phyloP scores from a whole-genome alignment of 495 filamentous ascomycete species.

The Pseudevernia furfuracea region DNA sequence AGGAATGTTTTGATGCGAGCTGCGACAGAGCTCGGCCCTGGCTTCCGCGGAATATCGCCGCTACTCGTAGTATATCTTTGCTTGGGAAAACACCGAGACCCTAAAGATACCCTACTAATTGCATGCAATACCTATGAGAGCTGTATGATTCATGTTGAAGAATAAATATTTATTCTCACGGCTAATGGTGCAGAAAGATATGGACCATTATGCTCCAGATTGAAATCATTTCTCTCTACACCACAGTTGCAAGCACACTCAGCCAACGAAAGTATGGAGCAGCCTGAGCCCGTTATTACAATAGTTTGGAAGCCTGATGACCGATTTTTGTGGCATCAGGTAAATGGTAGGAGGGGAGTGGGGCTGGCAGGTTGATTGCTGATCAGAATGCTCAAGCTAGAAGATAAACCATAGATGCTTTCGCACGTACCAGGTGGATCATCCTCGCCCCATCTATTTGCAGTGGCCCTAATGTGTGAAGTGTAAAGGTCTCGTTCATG shows the following conservation, averaged over 20 bases:
- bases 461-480: conserved; percentile 1
- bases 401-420: not conserved
- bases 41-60: not conserved
- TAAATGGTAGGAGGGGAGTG: not conserved
- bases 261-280: not conserved
- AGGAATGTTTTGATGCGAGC: conserved; percentile 10
- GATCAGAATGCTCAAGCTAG: conserved; percentile 7
- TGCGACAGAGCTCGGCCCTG: not conserved
- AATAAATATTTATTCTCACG: not conserved
- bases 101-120: not conserved
- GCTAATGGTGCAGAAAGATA: not conserved
- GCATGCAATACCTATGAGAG: not conserved
- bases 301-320: not conserved
- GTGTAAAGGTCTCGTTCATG: not conserved
- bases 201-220: not conserved
- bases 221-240: not conserved
- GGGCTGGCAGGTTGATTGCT: not conserved
- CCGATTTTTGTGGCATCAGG: not conserved
- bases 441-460: conserved; percentile 3
- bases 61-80: not conserved
- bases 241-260: not conserved
- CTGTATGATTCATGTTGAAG: too few species aligned
- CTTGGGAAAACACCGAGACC: not conserved
- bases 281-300: not conserved
- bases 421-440: not conserved